Percentiles rank a stretch among this genome's conserved stretches.
Evolutionary conservation across 768 basidiomycete genomes (phyloP).

Genomic region (Xanthoconium stramineum): DNA sequence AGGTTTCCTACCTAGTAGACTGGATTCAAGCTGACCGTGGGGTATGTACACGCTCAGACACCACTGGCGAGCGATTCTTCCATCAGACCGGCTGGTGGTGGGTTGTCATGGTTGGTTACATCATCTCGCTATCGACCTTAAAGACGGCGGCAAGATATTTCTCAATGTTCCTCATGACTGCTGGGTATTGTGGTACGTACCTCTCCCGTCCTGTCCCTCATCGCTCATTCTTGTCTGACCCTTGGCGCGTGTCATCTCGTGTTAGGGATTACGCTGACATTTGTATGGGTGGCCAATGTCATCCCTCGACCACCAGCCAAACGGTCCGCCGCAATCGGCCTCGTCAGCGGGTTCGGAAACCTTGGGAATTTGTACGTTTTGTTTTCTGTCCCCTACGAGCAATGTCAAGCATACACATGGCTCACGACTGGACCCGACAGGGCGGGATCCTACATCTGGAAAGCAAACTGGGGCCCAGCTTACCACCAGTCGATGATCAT

Average conservation of each 20-base stretch:
- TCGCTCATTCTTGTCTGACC: neutral
- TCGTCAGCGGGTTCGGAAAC: neutral
- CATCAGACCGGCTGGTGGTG: neutral
- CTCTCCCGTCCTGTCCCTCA: no score
- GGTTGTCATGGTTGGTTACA: neutral
- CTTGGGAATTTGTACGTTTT: neutral
- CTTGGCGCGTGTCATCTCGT: neutral
- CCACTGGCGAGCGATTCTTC: neutral
- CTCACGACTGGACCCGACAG: conserved; percentile 26
- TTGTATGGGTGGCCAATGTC: neutral
- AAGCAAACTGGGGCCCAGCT: conserved; percentile 52
- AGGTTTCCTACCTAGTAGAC: neutral
- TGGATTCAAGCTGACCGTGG: neutral
- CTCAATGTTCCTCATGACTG: neutral
- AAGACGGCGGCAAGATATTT: neutral
- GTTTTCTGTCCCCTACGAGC: no score
- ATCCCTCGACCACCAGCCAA: neutral
- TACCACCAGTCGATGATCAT: conserved; percentile 66
- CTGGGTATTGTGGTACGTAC: neutral
- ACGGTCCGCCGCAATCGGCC: neutral
- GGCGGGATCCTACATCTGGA: conserved; percentile 62
- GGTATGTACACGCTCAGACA: no score
- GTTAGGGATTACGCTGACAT: neutral
- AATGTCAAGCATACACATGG: no score
- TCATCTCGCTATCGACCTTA: neutral